Base-by-base conservation (phyloP, 2,329 filamentous ascomycete species). In the Canariomyces notabilis region DNA sequence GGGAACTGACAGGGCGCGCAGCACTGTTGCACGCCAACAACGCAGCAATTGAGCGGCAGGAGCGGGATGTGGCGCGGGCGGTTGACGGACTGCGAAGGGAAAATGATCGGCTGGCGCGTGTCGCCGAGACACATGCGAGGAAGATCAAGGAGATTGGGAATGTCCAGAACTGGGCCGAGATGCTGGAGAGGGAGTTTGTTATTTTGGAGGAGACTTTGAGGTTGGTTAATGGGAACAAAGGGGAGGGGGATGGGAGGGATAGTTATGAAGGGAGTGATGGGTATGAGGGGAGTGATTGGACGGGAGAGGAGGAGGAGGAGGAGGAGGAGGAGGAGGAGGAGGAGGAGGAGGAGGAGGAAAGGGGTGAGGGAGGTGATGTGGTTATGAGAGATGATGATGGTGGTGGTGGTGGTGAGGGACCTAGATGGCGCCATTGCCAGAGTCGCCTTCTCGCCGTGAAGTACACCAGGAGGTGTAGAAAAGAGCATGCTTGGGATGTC, bases 81-180 rank as follows among this genome's bases (percentile, higher is more conserved):
- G 81, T 82, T 5, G 75, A 72, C 1, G 75, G 64, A 2, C 65
- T 89, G 62, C 69, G 75, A 39, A 74, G 75, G 54, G 83, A 89
- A 62, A 82, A 76, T 41, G 79, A 82, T 51, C 77, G 79, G 64
- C 75, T 87, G 60, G 76, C 79, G 54, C 76, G 76, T 54, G 71
- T 87, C 56, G 80, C 81, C 5, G 76, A 77, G 55, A 75, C 74
- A 48, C 82, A 82, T 29, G 76, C 78, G 37, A 74, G 75, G 54
- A 75, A 75, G 59, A 69, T 91, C 49, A 90, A 89, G 68, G 86
- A 89, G 72, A 71, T 89, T 51, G 86, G 87, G 19, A 83, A 89
- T 61, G 78, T 91, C 61, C 86, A 91, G 72, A 90, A 90, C 64
- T 93, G 87, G 87, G 85, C 87, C 18, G 87, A 93, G 74, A 80